Evolutionary conservation across 108 stramenopile species (phyloP), one percentile per base, ranked within the genome.

Genomic region (Conticribra guillardii): DNA sequence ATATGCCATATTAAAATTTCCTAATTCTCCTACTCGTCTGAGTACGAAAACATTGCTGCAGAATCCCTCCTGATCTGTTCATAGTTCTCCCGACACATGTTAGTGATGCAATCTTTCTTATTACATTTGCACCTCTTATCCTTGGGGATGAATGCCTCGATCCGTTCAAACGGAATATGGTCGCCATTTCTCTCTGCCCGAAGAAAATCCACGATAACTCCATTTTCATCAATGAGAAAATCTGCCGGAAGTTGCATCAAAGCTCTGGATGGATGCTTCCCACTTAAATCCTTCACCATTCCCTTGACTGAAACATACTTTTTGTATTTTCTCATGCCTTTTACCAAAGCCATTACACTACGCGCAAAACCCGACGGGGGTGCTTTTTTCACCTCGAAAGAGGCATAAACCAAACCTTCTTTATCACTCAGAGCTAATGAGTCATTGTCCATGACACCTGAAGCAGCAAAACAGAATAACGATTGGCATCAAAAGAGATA

Each of bases 171-270:
- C 8, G 3, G 37, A n/a, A 63, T 63, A 17, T 49, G 23, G 18
- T 63, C 62, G 14, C 27, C 15, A 29, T 0, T 0, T 30, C 23
- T 49, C 62, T 21, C 29, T 11, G 62, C 28, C 45, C 62, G 33
- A 4, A 49, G 23, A 23, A 63, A 23, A 63, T 63, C 62, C 11
- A 63, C 62, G n/a, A 63, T 47, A 0, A 63, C 21, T 23, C 62
- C 62, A 49, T 63, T 47, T 47, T 63, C 62, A 47, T 63, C 62
- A n/a, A 63, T 63, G 17, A 45, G 26, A 22, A 63, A 63, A 26
- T 63, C 62, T 14, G 47, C 62, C 23, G 62, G 62, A 16, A 63
- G 24, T 49, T 63, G 62, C 22, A 37, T 0, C 34, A 11, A 0
- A 18, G 57, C 33, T 34, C 2, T 23, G 18, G 11, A 41, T 9